A percentile compares a stretch with the other conserved stretches of the same genome.
Evolutionary conservation across 176 grass and related monocot genomes (phyloP).

Genomic region (Eleusine indica): DNA sequence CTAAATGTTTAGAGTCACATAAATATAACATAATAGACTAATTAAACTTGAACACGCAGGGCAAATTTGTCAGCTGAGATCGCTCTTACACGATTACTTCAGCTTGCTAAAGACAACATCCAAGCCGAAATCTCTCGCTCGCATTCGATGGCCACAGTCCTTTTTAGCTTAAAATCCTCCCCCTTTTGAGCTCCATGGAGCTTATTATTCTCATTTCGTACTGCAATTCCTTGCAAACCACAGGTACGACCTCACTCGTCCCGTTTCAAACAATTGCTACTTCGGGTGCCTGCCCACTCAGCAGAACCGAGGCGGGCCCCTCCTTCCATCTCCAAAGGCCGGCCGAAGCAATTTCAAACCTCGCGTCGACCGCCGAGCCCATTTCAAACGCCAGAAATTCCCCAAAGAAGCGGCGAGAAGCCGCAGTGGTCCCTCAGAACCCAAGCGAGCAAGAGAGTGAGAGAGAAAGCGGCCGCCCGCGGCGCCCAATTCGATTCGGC

Average conservation of each 20-base stretch:
- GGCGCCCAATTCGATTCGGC: slow-evolving; percentile 5
- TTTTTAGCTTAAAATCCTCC: background rate
- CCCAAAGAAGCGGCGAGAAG: slow-evolving; percentile 30
- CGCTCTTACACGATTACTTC: background rate
- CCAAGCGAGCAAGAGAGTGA: background rate
- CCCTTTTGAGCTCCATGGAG: background rate
- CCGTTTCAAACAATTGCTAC: slow-evolving; percentile 41
- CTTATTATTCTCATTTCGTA: slow-evolving; percentile 23
- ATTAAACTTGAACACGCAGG: too few relatives aligned
- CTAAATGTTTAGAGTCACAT: too few relatives aligned
- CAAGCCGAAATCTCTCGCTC: slow-evolving; percentile 22
- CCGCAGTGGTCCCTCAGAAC: slow-evolving; percentile 14
- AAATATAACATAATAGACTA: too few relatives aligned
- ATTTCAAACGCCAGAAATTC: slow-evolving; percentile 50
- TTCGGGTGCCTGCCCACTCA: slow-evolving; percentile 23
- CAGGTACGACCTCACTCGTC: background rate
- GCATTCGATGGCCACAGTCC: background rate
- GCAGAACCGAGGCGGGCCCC: background rate
- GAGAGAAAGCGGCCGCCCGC: background rate
- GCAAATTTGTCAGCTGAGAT: background rate
- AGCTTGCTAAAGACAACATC: background rate
- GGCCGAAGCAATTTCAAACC: slow-evolving; percentile 11
- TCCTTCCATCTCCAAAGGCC: background rate
- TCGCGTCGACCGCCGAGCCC: slow-evolving; percentile 51
- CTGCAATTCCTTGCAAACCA: background rate